A percentile compares a stretch with the other conserved stretches of the same genome.
These are phyloP conservation scores for Debaryomycetaceae sp. DNA, from an alignment of 1,139 yeast species.

Conservation along the genomic window DNA sequence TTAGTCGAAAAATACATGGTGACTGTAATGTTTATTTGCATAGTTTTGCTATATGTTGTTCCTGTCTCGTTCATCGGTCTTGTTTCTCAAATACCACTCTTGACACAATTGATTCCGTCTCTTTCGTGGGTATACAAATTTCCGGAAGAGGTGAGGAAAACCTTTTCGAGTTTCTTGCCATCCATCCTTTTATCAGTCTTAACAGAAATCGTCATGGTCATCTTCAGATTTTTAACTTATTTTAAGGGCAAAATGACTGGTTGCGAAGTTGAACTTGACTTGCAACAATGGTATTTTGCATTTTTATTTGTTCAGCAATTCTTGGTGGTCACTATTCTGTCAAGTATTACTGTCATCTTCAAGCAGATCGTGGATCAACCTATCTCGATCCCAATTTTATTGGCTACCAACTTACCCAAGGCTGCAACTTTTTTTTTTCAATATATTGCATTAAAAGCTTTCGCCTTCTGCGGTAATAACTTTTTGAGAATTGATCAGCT, in stretches of 20 bases:
- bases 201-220: constrained; percentile 51
- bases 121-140: constrained; percentile 47
- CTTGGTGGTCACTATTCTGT: constrained; percentile 78
- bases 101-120: constrained; percentile 53
- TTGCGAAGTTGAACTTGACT: constrained; percentile 52
- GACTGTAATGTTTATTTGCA: constrained; percentile 37
- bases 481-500: constrained; percentile 55
- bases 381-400: constrained; percentile 61
- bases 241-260: constrained; percentile 54
- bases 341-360: constrained; percentile 68
- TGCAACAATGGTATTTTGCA: constrained; percentile 65
- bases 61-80: constrained; percentile 73
- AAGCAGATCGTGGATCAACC: constrained; percentile 69
- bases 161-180: constrained; percentile 58
- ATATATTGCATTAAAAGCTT: constrained; percentile 66
- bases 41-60: constrained; percentile 59
- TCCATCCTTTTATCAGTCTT: constrained; percentile 56
- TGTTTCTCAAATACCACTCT: constrained; percentile 59
- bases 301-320: constrained; percentile 81
- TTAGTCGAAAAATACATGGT: constrained; percentile 40
- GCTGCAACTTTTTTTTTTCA: constrained; percentile 81
- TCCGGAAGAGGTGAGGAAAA: constrained; percentile 52
- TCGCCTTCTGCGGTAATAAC: constrained; percentile 68
- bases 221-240: constrained; percentile 47
- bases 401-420: constrained; percentile 75